phyloP scores from a whole-genome alignment of 441 rosid species.

The Melastoma candidum region DNA sequence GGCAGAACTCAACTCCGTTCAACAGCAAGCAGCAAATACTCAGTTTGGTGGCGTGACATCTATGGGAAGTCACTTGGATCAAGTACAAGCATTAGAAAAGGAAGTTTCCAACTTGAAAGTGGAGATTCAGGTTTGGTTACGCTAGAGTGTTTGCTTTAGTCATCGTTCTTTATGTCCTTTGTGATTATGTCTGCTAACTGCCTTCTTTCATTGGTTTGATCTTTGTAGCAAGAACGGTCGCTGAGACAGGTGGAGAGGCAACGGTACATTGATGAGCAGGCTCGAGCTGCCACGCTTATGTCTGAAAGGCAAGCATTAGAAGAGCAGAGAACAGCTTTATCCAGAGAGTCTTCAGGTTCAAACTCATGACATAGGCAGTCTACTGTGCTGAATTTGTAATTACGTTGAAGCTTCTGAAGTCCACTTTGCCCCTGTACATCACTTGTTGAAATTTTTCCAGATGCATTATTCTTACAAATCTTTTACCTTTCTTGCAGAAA shows the following conservation, averaged over 20 bases:
- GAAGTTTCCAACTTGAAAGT: slow-evolving; percentile 31
- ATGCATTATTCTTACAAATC: slow-evolving; percentile 1
- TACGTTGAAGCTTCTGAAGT: neutral
- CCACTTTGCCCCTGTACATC: neutral
- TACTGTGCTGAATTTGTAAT: neutral
- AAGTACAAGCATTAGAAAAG: slow-evolving; percentile 20
- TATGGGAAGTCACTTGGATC: slow-evolving; percentile 14
- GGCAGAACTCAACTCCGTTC: slow-evolving; percentile 22
- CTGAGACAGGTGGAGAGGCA: slow-evolving; percentile 64
- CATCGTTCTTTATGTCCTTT: neutral
- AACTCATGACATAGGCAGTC: neutral
- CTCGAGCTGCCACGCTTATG: slow-evolving; percentile 43
- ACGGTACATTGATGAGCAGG: slow-evolving; percentile 50
- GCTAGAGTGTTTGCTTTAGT: slow-evolving; percentile 1
- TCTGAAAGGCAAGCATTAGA: slow-evolving; percentile 79
- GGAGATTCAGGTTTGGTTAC: slow-evolving; percentile 55
- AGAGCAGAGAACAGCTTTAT: slow-evolving; percentile 41
- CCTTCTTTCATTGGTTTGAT: slow-evolving; percentile 24
- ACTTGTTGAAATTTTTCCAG: neutral
- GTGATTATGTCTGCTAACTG: slow-evolving; percentile 7
- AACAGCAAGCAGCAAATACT: slow-evolving; percentile 15
- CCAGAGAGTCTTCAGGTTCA: slow-evolving; percentile 47
- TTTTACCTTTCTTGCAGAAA: slow-evolving; percentile 32
- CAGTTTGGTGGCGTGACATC: slow-evolving; percentile 15
- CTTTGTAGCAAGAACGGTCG: slow-evolving; percentile 51